These are phyloP conservation scores for Jatropha podagrica DNA, from an alignment of 441 rosid genomes.

Conservation along the genomic window DNA sequence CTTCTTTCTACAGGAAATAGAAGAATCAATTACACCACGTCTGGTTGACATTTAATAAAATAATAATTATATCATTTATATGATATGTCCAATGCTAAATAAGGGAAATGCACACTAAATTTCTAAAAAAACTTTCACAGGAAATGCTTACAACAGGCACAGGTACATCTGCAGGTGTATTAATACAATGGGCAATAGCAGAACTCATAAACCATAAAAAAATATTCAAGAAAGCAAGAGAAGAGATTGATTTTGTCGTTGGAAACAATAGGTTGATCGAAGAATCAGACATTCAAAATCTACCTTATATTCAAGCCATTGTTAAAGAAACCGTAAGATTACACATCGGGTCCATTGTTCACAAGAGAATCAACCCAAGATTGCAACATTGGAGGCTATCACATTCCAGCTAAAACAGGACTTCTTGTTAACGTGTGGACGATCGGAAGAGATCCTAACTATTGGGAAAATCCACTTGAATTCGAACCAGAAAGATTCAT, in stretches of 20 bases:
- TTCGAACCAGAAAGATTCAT: constrained; percentile 16
- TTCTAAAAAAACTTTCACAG: constrained; percentile 7
- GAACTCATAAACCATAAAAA: constrained; percentile 47
- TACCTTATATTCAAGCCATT: constrained; percentile 38
- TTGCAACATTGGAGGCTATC: constrained; percentile 33
- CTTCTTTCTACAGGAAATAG: no score
- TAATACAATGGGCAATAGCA: constrained; percentile 42
- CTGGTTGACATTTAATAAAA: no score
- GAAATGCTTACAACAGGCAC: constrained; percentile 42
- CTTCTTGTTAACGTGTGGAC: constrained; percentile 37
- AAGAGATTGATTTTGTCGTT: constrained; percentile 39
- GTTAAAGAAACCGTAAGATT: constrained; percentile 36
- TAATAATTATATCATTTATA: no score
- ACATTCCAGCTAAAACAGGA: constrained; percentile 28
- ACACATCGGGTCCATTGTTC: constrained; percentile 29
- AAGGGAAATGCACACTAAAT: background rate
- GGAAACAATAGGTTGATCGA: constrained; percentile 30
- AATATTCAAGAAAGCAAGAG: constrained; percentile 32
- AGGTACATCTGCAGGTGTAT: constrained; percentile 33
- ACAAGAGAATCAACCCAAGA: constrained; percentile 28
- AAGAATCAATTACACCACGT: no score
- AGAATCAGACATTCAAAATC: constrained; percentile 36
- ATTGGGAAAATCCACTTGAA: constrained; percentile 28
- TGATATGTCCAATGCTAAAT: no score
- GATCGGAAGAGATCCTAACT: constrained; percentile 38